Evolutionary conservation across 148 eudicot species (phyloP).

Genomic region (Limonium bicolor): DNA sequence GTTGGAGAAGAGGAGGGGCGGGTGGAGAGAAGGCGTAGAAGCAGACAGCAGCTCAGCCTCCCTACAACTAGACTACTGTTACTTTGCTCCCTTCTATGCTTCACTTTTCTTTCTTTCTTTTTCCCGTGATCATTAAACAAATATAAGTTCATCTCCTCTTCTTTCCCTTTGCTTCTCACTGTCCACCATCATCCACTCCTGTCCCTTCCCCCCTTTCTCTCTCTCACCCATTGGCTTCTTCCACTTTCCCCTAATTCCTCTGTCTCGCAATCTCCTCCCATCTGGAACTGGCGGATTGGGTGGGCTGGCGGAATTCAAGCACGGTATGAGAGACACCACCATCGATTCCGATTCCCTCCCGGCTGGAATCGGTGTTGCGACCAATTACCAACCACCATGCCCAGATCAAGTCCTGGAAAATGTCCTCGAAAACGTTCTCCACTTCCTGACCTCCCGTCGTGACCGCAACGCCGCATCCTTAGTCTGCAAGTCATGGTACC

Average conservation of each 20-base stretch:
- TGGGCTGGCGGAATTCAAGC: not conserved
- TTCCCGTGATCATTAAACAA: too few species aligned
- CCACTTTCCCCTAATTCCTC: conserved; percentile 4
- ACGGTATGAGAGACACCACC: conserved; percentile 13
- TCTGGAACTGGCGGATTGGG: not conserved
- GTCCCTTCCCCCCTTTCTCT: not conserved
- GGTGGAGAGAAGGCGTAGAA: too few species aligned
- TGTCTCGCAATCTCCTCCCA: not conserved
- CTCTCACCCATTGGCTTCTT: not conserved
- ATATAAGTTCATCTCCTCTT: too few species aligned
- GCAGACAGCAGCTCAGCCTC: too few species aligned
- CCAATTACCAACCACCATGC: conserved; percentile 15
- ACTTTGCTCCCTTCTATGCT: too few species aligned
- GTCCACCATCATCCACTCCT: not conserved
- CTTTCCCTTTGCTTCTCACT: too few species aligned
- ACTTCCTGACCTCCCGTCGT: conserved; percentile 29
- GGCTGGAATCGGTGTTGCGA: conserved; percentile 9
- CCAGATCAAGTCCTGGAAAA: conserved; percentile 72
- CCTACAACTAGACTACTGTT: too few species aligned
- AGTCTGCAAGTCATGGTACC: conserved; percentile 64
- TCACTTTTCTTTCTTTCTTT: too few species aligned
- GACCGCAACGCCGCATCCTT: conserved; percentile 60
- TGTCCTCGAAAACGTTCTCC: conserved; percentile 60
- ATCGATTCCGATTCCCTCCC: too few species aligned
- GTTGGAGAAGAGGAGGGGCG: too few species aligned